Evolutionary conservation across 1,284 basidiomycete genomes (phyloP).

Genomic region (Abortiporus biennis): DNA sequence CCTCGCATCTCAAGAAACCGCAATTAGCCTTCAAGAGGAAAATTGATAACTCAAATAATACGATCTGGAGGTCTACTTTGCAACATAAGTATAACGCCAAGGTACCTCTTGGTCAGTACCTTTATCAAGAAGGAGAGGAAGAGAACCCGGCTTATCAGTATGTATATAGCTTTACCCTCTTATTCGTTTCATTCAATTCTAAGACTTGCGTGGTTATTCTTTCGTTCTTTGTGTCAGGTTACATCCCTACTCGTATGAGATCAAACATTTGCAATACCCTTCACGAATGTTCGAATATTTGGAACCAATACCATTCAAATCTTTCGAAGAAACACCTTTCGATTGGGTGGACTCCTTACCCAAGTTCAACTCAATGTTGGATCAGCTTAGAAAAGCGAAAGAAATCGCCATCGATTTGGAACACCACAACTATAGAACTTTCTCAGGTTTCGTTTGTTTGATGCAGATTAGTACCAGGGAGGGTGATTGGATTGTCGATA

Average conservation of each 20-base stretch:
- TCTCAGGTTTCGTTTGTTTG: conserved; percentile 84
- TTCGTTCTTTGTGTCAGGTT: too few relatives aligned
- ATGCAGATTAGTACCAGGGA: conserved; percentile 90
- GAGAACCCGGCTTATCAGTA: conserved; percentile 11
- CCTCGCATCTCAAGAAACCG: conserved; percentile 70
- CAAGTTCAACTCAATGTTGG: conserved; percentile 58
- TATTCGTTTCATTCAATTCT: neutral
- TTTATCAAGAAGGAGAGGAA: conserved; percentile 38
- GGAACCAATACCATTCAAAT: conserved; percentile 40
- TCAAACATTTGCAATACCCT: conserved; percentile 69
- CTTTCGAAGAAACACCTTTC: conserved; percentile 69
- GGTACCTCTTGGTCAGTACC: conserved; percentile 73
- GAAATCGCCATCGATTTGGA: conserved; percentile 96
- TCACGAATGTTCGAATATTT: conserved; percentile 55
- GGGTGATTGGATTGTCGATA: conserved; percentile 86
- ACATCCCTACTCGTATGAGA: conserved; percentile 86
- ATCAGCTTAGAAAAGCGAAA: conserved; percentile 52
- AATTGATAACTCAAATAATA: conserved; percentile 48
- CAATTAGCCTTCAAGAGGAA: conserved; percentile 64
- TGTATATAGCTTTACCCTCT: conserved; percentile 18
- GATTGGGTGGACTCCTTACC: conserved; percentile 65
- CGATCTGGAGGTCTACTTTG: conserved; percentile 55
- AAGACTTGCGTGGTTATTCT: too few relatives aligned
- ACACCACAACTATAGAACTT: conserved; percentile 85
- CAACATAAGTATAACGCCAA: conserved; percentile 76